phyloP scores from a whole-genome alignment of 805 yeast species.

The Candida odintsovae region DNA sequence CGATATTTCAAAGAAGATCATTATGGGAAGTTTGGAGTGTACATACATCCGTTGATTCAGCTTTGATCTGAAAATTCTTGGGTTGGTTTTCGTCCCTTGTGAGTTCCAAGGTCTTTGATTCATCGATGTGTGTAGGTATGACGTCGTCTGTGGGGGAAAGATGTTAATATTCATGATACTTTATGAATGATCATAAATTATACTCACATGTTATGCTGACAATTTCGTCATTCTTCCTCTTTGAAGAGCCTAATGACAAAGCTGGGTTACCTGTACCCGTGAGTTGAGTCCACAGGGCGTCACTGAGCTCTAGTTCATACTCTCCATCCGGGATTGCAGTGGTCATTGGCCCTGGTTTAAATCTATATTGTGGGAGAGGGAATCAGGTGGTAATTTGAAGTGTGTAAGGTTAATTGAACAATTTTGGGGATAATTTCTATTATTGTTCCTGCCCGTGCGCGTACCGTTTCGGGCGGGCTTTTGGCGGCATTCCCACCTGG shows the following conservation, averaged over 20 bases:
- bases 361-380: too few relatives aligned
- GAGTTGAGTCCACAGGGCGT: slow-evolving; percentile 10
- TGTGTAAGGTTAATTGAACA: neutral
- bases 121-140: slow-evolving; percentile 13
- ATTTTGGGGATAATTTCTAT: neutral
- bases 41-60: slow-evolving; percentile 12
- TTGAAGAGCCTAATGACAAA: neutral
- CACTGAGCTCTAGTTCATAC: slow-evolving; percentile 18
- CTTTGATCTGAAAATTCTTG: slow-evolving; percentile 12
- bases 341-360: neutral
- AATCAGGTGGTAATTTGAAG: neutral
- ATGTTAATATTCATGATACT: neutral
- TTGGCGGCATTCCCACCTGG: neutral
- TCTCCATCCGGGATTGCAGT: slow-evolving; percentile 20
- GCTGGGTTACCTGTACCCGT: slow-evolving; percentile 2
- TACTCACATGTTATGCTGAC: slow-evolving; percentile 20
- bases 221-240: slow-evolving; percentile 14
- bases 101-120: slow-evolving; percentile 9
- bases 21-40: too few relatives aligned
- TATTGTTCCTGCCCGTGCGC: neutral
- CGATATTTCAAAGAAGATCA: too few relatives aligned
- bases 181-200: neutral
- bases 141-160: slow-evolving; percentile 3
- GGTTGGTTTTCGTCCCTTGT: neutral
- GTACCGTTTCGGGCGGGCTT: neutral